Base-by-base conservation (phyloP, 768 basidiomycete genomes). In the Pleurotus pulmonarius region DNA sequence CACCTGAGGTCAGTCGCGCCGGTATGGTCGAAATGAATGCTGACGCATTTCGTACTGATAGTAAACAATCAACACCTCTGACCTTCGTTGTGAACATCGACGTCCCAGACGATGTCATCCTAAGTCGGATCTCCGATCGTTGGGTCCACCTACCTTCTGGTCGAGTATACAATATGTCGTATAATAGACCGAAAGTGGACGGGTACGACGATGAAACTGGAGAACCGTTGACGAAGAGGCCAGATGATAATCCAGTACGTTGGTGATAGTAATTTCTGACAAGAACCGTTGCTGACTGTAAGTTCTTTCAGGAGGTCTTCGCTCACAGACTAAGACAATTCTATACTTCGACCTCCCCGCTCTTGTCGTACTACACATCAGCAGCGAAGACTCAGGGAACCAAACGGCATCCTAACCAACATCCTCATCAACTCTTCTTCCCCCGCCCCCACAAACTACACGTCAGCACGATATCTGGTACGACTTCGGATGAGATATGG, bases 401-500 rank as follows among this genome's bases (percentile, higher is more conserved):
- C 29, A 61, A 64, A 22, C 66, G 55, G 26, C 73, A 67, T 59
- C 68, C 66, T 6, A 63, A 75, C 57, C 76, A 77, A 57, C 80
- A 81, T 58, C 79, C 80, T 13, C 81, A 82, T 61, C 81, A 82
- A 57, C 68, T 82, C 18, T 69, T 77, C 12, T 77, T 81, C 65
- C 72, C 70, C 6, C 66, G 73, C 6, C 73, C 79, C 13, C 70
- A 78, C 24, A 74, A 72, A 49, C 68, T 86, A 15, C 77, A 78
- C 51, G 64, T 90, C 8, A 76, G 80, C 44, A 84, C 85, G 2
- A 68, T 96, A 26, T 75, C 79, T 16, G 92, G 93, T 3, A 71
- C 77, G 55, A 90, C 91, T 6, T 91, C 89, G 2, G 90, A 94
- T 64, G 90, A 94, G 69, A 94, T 95, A 60, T 95, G 92, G 92